Percentiles rank a stretch among this genome's conserved stretches.
Evolutionary conservation across 345 rosid genomes (phyloP).

Genomic region (Kandelia obovata): DNA sequence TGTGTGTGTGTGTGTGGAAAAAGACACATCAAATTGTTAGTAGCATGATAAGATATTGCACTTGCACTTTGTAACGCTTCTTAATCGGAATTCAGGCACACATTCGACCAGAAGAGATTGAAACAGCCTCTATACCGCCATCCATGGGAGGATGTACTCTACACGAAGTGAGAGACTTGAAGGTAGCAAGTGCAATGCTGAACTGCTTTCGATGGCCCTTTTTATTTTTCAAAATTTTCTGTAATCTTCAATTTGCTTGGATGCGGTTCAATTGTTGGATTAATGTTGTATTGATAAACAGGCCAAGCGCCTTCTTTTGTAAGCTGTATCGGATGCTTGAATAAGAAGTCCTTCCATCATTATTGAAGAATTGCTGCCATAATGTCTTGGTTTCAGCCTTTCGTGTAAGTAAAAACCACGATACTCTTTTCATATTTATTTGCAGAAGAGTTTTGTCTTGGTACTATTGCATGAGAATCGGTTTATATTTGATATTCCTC

Average conservation of each 20-base stretch:
- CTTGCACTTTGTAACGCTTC: neutral
- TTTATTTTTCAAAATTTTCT: conserved; percentile 3
- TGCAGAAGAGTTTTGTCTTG: neutral
- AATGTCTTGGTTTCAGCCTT: neutral
- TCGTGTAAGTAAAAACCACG: too few species aligned
- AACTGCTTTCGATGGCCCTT: conserved; percentile 10
- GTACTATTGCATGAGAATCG: neutral
- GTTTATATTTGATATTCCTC: neutral
- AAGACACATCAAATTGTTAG: too few species aligned
- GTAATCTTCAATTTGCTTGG: conserved; percentile 16
- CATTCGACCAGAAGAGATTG: conserved; percentile 94
- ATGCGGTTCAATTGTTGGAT: conserved; percentile 19
- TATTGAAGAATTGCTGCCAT: conserved; percentile 8
- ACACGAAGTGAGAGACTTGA: conserved; percentile 62
- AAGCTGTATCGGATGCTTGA: conserved; percentile 16
- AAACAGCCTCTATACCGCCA: conserved; percentile 94
- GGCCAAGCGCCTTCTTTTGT: conserved; percentile 13
- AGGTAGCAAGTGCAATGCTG: neutral
- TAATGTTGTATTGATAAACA: conserved; percentile 17
- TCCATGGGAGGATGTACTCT: conserved; percentile 98
- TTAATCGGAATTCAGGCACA: conserved; percentile 46
- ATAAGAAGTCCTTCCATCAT: conserved; percentile 11
- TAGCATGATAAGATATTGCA: too few species aligned
- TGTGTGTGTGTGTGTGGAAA: too few species aligned
- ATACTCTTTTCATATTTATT: too few species aligned